Evolutionary conservation across 371 early-diverging fungal species (phyloP), one percentile per base, ranked within the genome.

Genomic region (Mucor piriformis): DNA sequence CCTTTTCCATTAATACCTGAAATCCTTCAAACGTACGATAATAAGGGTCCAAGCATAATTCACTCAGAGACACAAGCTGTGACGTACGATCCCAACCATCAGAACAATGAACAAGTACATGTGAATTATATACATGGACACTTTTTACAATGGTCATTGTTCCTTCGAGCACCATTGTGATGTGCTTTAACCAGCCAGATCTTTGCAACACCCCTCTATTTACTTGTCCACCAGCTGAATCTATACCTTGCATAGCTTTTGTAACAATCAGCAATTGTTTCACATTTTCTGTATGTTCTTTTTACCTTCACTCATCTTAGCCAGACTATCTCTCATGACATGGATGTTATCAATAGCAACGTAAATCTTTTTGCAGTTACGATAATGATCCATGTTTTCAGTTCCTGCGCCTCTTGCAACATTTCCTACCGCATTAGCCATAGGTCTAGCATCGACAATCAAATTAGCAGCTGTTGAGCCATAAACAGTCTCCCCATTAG

Each of bases 31-130:
- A 82, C 7, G 99, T 96, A 44, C 99, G 92, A 69, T 94, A 97
- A 67, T 83, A 95, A 0, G 97, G 97, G 55, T 98, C 99, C 34
- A 97, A 73, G 57, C 96, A 96, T 21, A 98, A 72, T 63, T 91
- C 89, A 34, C 97, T 83, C 23, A 95, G 74, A 5, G 95, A 88
- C 2, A 91, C 92, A 42, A 97, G 72, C 69, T 98, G 99, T 3
- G 96, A 91, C 0, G 99, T 98, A 37, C 99, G 89, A 73, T 98
- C 99, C 99, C 99, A 98, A 8, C 99, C 99, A 71, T 98, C 99
- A n/a, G 95, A 94, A 81, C 99, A 98, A 67, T 98, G 99, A 3
- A 98, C 94, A 27, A 98, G 80, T 3, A 94, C 96, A 61, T 97
- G 96, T 1, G 88, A 83, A 51, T 87, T 88, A 25, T 77, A 73